Evolutionary conservation across 1,284 basidiomycete species (phyloP).

Genomic region (Naganishia liquefaciens): DNA sequence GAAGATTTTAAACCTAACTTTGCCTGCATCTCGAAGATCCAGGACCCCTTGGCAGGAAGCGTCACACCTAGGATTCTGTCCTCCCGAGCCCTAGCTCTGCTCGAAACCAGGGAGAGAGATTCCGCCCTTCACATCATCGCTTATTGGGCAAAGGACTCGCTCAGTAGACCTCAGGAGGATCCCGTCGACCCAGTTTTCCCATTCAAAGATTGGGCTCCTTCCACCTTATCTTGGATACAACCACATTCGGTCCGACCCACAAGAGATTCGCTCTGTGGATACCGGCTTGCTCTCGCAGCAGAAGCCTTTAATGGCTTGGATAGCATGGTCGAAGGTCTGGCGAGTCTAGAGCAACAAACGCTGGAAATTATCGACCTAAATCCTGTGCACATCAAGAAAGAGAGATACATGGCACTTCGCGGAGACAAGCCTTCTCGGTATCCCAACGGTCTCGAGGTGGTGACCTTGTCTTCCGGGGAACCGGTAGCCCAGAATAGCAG

Average conservation of each 20-base stretch:
- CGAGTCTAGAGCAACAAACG: background rate
- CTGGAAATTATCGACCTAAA: conserved; percentile 10
- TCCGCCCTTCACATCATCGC: conserved; percentile 5
- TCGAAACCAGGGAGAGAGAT: background rate
- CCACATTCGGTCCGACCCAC: conserved; percentile 3
- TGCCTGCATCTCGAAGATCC: background rate
- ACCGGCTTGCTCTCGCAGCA: conserved; percentile 1
- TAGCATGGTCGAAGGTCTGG: no score
- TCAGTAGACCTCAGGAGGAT: no score
- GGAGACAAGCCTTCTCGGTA: background rate
- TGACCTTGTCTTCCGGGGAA: background rate
- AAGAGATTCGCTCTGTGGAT: conserved; percentile 9
- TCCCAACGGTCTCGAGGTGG: background rate
- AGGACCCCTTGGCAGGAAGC: background rate
- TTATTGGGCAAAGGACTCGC: background rate
- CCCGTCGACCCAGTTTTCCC: background rate
- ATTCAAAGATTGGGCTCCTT: background rate
- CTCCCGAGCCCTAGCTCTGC: background rate
- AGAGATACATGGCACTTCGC: background rate
- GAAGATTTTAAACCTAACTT: no score
- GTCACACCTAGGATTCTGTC: conserved; percentile 14
- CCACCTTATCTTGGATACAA: conserved; percentile 4
- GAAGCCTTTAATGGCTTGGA: background rate
- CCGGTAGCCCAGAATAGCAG: no score
- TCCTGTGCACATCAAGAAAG: conserved; percentile 10